phyloP scores from a whole-genome alignment of 768 basidiomycete genomes.

The Tephrocybe sp. region DNA sequence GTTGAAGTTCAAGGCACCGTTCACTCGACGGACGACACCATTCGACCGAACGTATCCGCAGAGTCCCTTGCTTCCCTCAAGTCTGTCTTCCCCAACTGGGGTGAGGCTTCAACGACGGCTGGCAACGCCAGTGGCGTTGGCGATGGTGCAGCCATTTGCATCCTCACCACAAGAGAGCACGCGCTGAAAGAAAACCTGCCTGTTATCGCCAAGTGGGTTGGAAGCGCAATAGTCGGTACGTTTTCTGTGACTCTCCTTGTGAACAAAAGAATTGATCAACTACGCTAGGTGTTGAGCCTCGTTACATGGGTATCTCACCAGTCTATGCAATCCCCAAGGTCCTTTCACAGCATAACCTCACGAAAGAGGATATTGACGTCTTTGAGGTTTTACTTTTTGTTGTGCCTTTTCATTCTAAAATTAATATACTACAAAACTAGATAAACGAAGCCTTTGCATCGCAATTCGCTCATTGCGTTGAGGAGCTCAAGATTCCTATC shows the following conservation, averaged over 20 bases:
- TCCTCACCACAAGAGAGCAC: conserved; percentile 76
- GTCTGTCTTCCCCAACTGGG: conserved; percentile 85
- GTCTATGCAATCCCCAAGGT: conserved; percentile 70
- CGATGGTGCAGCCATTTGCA: conserved; percentile 86
- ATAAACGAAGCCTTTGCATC: conserved; percentile 92
- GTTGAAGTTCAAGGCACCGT: conserved; percentile 67
- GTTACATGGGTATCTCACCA: conserved; percentile 77
- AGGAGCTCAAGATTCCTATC: conserved; percentile 71
- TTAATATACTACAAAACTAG: conserved; percentile 30
- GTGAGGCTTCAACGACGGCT: conserved; percentile 65
- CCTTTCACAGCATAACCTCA: conserved; percentile 56
- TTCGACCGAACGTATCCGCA: conserved; percentile 76
- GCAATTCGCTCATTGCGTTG: conserved; percentile 90
- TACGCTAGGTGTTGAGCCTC: conserved; percentile 64
- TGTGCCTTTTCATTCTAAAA: background rate
- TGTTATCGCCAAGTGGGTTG: conserved; percentile 82
- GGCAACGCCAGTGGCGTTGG: conserved; percentile 89
- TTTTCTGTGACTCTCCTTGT: background rate
- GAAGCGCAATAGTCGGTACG: conserved; percentile 73
- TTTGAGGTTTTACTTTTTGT: conserved; percentile 52
- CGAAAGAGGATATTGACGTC: conserved; percentile 71
- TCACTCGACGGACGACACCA: conserved; percentile 80
- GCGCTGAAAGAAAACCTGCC: conserved; percentile 77
- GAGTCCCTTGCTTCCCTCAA: conserved; percentile 79
- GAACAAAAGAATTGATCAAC: conserved; percentile 1